Evolutionary conservation across 805 yeast genomes (phyloP), one percentile per base, ranked within the genome.

Genomic region (Sugiyamaella qingdaonensis): DNA sequence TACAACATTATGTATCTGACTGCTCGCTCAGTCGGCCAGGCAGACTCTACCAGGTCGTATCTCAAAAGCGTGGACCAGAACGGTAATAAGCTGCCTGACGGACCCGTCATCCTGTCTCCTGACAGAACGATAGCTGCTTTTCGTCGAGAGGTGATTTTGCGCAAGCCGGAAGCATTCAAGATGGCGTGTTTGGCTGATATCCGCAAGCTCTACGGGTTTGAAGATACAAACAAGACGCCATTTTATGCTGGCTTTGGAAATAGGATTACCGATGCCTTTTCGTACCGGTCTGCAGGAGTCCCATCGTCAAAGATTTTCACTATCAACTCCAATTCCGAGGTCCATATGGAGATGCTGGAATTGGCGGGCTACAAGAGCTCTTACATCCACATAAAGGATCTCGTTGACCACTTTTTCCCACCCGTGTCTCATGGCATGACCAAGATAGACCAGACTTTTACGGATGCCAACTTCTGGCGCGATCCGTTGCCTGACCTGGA

Each of bases 241-340:
- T 94, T 94, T 64, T 90, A 88, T 68, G 99, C 99, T 11, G 99
- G 99, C 0, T 94, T 94, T 68, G 99, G 99, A 31, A 94, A 94
- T 66, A 76, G 95, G 59, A 94, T 94, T 55, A 94, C 99, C 1
- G 99, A 94, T 71, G 98, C 98, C 5, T 78, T 94, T 50, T 88
- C 96, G 51, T 94, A 94, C 67, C 77, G 98, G 61, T 86, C 90
- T 9, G 98, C 94, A 7, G 90, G 94, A 3, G 87, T 94, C 9
- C 98, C 99, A 1, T 83, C 95, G 16, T 92, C 97, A 37, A 76
- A 96, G 57, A 91, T 94, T 39, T 94, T 94, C 66, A 94, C 99
- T 7, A 94, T 94, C 62, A 92, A 94, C 64, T 91, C 98, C 1
- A 89, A 88, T 57, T 97, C 97, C 2, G 98, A 94, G 59, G 99